phyloP scores from a whole-genome alignment of 1,139 yeast species.

The Yamadazyma epiphylla region DNA sequence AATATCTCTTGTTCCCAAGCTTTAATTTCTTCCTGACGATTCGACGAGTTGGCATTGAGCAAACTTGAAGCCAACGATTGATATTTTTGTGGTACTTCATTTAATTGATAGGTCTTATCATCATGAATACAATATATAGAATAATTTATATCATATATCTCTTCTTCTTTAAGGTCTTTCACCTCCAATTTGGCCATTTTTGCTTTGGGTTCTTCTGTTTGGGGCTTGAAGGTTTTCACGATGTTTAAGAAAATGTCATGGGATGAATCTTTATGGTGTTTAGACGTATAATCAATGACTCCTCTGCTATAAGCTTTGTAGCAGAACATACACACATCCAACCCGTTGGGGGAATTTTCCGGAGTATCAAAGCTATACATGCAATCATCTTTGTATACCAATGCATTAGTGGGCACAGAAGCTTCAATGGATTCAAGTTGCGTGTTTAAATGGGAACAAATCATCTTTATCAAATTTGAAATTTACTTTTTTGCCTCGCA shows the following conservation, averaged over 20 bases:
- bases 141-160: conserved; percentile 52
- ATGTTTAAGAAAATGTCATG: conserved; percentile 60
- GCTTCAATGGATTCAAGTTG: conserved; percentile 1
- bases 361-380: conserved; percentile 76
- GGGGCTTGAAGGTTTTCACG: conserved; percentile 42
- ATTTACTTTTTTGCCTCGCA: too few relatives aligned
- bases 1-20: conserved; percentile 90
- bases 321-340: conserved; percentile 70
- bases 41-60: conserved; percentile 61
- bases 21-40: conserved; percentile 66
- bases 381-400: conserved; percentile 75
- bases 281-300: conserved; percentile 49
- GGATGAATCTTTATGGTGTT: conserved; percentile 48
- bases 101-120: conserved; percentile 19
- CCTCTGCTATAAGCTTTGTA: conserved; percentile 60
- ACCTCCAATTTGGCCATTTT: conserved; percentile 76
- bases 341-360: conserved; percentile 53
- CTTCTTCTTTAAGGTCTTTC: conserved; percentile 65
- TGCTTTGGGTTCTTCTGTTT: conserved; percentile 32
- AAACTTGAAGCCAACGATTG: conserved; percentile 44
- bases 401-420: conserved; percentile 7
- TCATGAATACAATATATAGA: conserved; percentile 40
- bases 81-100: conserved; percentile 19
- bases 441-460: too few relatives aligned
- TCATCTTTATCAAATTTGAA: too few relatives aligned